Percentiles rank a stretch among this genome's conserved stretches.
Conservation (phyloP, 805 yeast species). For the Pichia californica region DNA sequence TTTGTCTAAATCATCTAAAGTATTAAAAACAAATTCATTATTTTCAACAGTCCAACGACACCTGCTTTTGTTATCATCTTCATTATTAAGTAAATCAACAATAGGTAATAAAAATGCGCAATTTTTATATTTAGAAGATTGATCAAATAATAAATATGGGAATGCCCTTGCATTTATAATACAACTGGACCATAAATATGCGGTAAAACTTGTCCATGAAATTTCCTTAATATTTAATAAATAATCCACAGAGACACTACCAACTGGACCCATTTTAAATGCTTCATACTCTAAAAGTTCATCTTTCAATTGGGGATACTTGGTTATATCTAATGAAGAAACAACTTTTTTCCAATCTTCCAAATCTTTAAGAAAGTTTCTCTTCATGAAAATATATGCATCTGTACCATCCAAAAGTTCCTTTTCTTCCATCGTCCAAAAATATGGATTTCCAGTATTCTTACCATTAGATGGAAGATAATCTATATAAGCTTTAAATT, state of each 20-base stretch:
- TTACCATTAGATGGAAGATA: conserved; percentile 37
- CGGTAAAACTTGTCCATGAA: conserved; percentile 59
- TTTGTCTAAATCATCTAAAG: conserved; percentile 23
- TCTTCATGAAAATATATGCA: conserved; percentile 47
- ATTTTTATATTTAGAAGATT: conserved; percentile 20
- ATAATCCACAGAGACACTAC: conserved; percentile 15
- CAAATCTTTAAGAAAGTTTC: conserved; percentile 38
- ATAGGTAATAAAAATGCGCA: conserved; percentile 72
- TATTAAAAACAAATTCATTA: conserved; percentile 31
- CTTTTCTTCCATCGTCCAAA: conserved; percentile 53
- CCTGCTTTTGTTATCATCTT: conserved; percentile 48
- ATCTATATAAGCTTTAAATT: conserved; percentile 47
- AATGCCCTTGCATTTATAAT: conserved; percentile 76
- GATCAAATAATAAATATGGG: conserved; percentile 57
- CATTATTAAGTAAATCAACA: conserved; percentile 71
- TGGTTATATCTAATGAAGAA: conserved; percentile 15
- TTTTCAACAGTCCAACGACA: conserved; percentile 42
- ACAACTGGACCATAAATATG: conserved; percentile 68
- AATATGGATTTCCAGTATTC: conserved; percentile 54
- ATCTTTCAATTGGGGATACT: conserved; percentile 13
- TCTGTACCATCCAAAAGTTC: conserved; percentile 60
- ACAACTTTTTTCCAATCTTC: conserved; percentile 53
- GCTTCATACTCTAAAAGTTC: conserved; percentile 23
- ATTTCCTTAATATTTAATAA: conserved; percentile 12
- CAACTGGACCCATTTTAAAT: conserved; percentile 15